Evolutionary conservation across 2,329 filamentous ascomycete genomes (phyloP).

Genomic region (Amauroascus verrucosus): DNA sequence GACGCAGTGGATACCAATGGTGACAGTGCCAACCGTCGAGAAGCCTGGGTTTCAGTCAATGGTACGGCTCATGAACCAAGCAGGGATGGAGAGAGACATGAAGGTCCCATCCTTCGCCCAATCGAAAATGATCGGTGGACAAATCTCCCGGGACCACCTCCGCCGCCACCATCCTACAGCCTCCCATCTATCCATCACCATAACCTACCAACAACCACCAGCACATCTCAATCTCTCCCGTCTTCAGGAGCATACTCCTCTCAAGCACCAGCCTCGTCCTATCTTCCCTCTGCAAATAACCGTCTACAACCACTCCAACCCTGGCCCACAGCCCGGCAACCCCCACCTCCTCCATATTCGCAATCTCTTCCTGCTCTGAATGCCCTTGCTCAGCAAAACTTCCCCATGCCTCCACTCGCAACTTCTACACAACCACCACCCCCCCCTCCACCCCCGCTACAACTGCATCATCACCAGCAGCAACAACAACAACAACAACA

Average conservation of each 20-base stretch:
- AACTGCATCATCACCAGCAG: conserved; percentile 3
- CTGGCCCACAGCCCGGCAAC: conserved; percentile 23
- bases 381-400: conserved; percentile 24
- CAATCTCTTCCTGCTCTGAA: conserved; percentile 33
- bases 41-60: conserved; percentile 33
- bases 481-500: conserved; percentile 3
- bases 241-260: conserved; percentile 22
- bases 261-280: conserved; percentile 24
- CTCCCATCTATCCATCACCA: conserved; percentile 25
- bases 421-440: not conserved
- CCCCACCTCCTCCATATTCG: conserved; percentile 28
- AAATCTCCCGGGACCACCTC: conserved; percentile 9
- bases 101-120: conserved; percentile 1
- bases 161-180: conserved; percentile 16
- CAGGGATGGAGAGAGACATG: conserved; percentile 23
- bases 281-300: conserved; percentile 18
- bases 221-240: conserved; percentile 24
- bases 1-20: conserved; percentile 22
- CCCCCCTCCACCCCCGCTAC: not conserved
- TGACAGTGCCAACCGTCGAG: conserved; percentile 28
- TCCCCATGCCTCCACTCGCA: conserved; percentile 28
- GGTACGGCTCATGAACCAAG: conserved; percentile 22
- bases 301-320: conserved; percentile 31
- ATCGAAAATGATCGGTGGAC: conserved; percentile 13
- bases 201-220: conserved; percentile 28